Percentiles rank a stretch among this genome's conserved stretches.
Evolutionary conservation across 2,329 filamentous ascomycete species (phyloP).

Genomic region (Dactylellina cionopaga): DNA sequence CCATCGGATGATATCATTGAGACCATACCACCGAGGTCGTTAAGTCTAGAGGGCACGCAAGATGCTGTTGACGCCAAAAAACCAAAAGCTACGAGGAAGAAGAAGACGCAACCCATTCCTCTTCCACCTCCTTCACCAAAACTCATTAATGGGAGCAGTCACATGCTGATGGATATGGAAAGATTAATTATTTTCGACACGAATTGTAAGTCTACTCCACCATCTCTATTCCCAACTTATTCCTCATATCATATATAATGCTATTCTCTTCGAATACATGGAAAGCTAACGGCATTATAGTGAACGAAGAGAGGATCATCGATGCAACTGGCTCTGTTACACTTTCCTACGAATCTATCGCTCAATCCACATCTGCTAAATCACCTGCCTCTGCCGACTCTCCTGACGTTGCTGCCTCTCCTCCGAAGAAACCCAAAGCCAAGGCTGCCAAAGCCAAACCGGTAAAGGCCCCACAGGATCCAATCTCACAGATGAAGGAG

Average conservation of each 20-base stretch:
- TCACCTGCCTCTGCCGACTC: slow-evolving; percentile 32
- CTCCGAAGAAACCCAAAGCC: slow-evolving; percentile 20
- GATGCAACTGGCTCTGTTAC: slow-evolving; percentile 30
- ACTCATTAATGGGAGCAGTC: slow-evolving; percentile 13
- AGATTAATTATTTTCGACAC: slow-evolving; percentile 41
- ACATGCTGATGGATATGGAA: slow-evolving; percentile 52
- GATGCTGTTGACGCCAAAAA: slow-evolving; percentile 35
- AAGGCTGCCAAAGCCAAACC: slow-evolving; percentile 20
- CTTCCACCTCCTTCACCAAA: slow-evolving; percentile 17
- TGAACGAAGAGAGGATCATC: slow-evolving; percentile 31
- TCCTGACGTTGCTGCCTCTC: slow-evolving; percentile 20
- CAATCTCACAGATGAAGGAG: slow-evolving; percentile 40
- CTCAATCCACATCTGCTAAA: slow-evolving; percentile 1
- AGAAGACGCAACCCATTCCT: slow-evolving; percentile 27
- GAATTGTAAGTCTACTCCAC: slow-evolving; percentile 29
- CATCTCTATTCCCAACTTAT: not conserved
- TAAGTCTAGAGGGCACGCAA: slow-evolving; percentile 10
- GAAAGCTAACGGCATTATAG: slow-evolving; percentile 6
- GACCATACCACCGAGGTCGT: slow-evolving; percentile 1
- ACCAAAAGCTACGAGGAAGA: slow-evolving; percentile 11
- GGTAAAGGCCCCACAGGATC: slow-evolving; percentile 29
- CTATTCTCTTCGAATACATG: not conserved
- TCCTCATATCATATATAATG: not conserved
- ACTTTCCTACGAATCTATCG: slow-evolving; percentile 35
- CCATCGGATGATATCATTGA: slow-evolving; percentile 49